Evolutionary conservation across 1,284 basidiomycete species (phyloP).

Genomic region (Cutaneotrichosporon sp.): DNA sequence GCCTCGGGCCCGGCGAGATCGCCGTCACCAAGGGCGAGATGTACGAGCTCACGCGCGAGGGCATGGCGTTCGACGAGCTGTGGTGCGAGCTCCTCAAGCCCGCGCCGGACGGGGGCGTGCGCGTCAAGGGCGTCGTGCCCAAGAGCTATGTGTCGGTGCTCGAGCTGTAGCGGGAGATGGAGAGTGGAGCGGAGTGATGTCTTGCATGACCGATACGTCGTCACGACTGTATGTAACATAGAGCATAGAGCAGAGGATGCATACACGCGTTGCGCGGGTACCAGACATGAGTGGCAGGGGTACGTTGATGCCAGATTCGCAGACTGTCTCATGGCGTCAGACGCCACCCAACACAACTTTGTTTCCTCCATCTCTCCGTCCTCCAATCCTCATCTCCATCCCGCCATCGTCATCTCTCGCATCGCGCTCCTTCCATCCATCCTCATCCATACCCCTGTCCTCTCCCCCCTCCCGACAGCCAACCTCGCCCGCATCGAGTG

Average conservation of each 20-base stretch:
- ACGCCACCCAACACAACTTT: background rate
- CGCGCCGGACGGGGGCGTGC: conserved; percentile 6
- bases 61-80: conserved; percentile 24
- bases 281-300: too few species aligned
- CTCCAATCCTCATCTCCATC: background rate
- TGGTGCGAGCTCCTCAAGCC: conserved; percentile 30
- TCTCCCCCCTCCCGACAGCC: background rate
- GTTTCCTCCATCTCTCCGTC: background rate
- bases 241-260: background rate
- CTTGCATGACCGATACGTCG: background rate
- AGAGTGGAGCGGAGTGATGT: background rate
- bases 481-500: too few species aligned
- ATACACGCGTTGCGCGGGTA: too few species aligned
- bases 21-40: conserved; percentile 16
- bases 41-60: conserved; percentile 28
- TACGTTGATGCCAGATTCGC: too few species aligned
- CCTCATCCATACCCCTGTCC: background rate
- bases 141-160: conserved; percentile 22
- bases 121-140: conserved; percentile 23
- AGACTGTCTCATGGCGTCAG: background rate
- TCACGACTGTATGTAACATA: background rate
- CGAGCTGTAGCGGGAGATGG: background rate
- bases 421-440: background rate
- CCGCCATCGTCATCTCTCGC: background rate
- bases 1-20: conserved; percentile 18